phyloP scores from a whole-genome alignment of 208 protist species.

The Jaenimonas drosophilae region DNA sequence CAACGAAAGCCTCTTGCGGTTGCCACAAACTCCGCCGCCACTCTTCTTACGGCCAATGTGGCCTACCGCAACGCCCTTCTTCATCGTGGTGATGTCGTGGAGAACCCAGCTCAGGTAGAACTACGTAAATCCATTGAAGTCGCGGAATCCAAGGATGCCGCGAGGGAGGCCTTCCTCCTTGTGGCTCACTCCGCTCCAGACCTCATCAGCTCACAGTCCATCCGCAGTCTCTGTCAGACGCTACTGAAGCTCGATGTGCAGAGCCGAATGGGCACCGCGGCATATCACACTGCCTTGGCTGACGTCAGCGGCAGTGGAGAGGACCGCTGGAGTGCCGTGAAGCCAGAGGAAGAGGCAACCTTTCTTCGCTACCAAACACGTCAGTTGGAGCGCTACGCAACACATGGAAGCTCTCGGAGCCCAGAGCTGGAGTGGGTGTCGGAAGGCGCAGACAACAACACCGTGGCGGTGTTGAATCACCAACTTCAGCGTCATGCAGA shows the following conservation, averaged over 20 bases:
- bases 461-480: slow-evolving; percentile 37
- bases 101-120: slow-evolving; percentile 12
- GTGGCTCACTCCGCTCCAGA: slow-evolving; percentile 19
- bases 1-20: too few relatives aligned
- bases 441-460: slow-evolving; percentile 61
- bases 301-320: slow-evolving; percentile 22
- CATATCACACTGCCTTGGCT: slow-evolving; percentile 28
- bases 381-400: slow-evolving; percentile 31
- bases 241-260: slow-evolving; percentile 37
- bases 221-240: slow-evolving; percentile 17
- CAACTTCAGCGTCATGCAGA: slow-evolving; percentile 27
- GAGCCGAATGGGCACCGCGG: slow-evolving; percentile 17
- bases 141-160: slow-evolving; percentile 22
- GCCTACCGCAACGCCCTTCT: not conserved
- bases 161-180: slow-evolving; percentile 32
- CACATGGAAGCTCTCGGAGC: slow-evolving; percentile 36
- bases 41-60: too few relatives aligned
- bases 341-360: slow-evolving; percentile 23
- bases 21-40: too few relatives aligned
- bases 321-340: slow-evolving; percentile 29
- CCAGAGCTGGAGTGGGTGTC: slow-evolving; percentile 31
- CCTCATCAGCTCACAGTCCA: slow-evolving; percentile 10
- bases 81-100: not conserved
- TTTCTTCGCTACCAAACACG: slow-evolving; percentile 42
- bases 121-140: slow-evolving; percentile 11